Percentiles rank a stretch among this genome's conserved stretches.
Conservation (phyloP, 2,329 filamentous ascomycete species). For the Exutisphaerella laricina region DNA sequence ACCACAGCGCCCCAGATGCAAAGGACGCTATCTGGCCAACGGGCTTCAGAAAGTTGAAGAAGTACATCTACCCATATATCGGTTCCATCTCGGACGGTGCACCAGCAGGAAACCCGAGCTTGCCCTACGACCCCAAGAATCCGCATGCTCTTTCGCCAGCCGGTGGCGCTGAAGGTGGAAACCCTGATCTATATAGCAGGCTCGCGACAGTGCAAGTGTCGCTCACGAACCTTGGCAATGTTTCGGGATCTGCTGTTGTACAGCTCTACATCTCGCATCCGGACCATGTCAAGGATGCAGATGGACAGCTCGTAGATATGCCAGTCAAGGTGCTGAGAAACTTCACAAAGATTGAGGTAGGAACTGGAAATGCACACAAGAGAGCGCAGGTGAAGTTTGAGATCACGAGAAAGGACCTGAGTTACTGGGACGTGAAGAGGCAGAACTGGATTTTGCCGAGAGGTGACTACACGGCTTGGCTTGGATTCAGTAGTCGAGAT, state of each 20-base stretch:
- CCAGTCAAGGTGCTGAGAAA: conserved; percentile 44
- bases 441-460: conserved; percentile 35
- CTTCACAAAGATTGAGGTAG: conserved; percentile 41
- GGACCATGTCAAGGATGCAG: conserved; percentile 20
- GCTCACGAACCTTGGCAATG: conserved; percentile 58
- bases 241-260: conserved; percentile 49
- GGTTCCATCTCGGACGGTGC: conserved; percentile 45
- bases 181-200: conserved; percentile 58
- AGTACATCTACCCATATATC: conserved; percentile 71
- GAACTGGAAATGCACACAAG: conserved; percentile 14
- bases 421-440: conserved; percentile 33
- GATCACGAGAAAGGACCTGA: conserved; percentile 32
- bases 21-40: conserved; percentile 56
- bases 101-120: conserved; percentile 34
- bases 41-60: conserved; percentile 56
- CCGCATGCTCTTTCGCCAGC: conserved; percentile 53
- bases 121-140: conserved; percentile 49
- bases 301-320: conserved; percentile 35
- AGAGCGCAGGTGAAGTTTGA: conserved; percentile 31
- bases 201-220: conserved; percentile 48
- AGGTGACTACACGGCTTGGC: conserved; percentile 28
- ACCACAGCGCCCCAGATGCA: conserved; percentile 50
- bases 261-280: conserved; percentile 52
- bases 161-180: conserved; percentile 64
- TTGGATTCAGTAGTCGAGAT: conserved; percentile 30